Evolutionary conservation across 805 yeast species (phyloP).

Genomic region (Starmerella roubikii): DNA sequence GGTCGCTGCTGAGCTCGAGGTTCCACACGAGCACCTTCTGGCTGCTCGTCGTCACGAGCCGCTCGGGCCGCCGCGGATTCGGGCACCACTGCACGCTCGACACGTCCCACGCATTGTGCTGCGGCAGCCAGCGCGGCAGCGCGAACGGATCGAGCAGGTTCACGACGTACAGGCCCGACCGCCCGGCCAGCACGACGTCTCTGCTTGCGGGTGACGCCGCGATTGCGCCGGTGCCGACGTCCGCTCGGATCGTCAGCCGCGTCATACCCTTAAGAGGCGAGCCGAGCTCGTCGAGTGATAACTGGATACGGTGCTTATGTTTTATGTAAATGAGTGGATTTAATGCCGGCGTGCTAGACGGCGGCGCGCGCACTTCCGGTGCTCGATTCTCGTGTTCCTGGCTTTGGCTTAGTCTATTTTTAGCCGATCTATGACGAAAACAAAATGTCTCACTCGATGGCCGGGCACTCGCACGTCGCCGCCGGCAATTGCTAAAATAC

Average conservation of each 20-base stretch:
- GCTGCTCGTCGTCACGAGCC: constrained; percentile 90
- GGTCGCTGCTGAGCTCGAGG: constrained; percentile 50
- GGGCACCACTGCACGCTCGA: constrained; percentile 99
- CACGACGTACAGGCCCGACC: constrained; percentile 73
- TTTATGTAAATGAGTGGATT: too few species aligned
- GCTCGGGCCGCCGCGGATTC: constrained; percentile 65
- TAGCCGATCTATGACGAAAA: too few species aligned
- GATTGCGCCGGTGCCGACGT: constrained; percentile 85
- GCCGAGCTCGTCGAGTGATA: too few species aligned
- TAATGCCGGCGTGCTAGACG: too few species aligned
- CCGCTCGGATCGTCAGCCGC: constrained; percentile 71
- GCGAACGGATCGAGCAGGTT: constrained; percentile 92
- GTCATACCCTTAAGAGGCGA: too few species aligned
- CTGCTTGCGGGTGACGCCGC: constrained; percentile 80
- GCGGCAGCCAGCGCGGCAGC: constrained; percentile 88
- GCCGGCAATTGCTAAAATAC: too few species aligned
- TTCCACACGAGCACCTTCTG: constrained; percentile 96
- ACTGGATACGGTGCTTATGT: too few species aligned
- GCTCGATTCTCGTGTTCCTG: too few species aligned
- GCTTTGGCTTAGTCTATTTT: too few species aligned
- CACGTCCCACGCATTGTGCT: constrained; percentile 92
- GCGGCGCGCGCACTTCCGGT: too few species aligned
- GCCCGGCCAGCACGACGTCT: constrained; percentile 83
- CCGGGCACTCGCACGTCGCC: too few species aligned
- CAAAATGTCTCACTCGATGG: too few species aligned